Base-by-base conservation (phyloP, 2,329 filamentous ascomycete genomes). In the Cylindrodendrum hubeiense region DNA sequence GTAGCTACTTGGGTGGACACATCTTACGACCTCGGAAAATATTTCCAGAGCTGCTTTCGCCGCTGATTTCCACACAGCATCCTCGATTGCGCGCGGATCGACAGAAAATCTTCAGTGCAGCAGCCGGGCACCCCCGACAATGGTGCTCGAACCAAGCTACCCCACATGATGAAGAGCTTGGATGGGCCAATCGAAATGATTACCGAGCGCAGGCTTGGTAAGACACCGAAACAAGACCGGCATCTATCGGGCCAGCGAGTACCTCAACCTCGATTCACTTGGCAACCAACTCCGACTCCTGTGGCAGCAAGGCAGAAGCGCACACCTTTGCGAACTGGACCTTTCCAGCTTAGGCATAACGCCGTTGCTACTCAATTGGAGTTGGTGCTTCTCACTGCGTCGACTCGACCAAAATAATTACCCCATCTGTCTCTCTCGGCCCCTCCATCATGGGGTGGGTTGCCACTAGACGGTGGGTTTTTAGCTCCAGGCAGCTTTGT, bases 391-490 rank as follows among this genome's bases (percentile, higher is more conserved):
- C 37, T 6, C 4, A 2, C 17, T n/a, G 5, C 17, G n/a, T n/a
- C 37, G 15, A 8, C 5, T 39, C 8, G 37, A n/a, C 37, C 3
- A 13, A 53, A 52, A 44, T 21, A 34, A 28, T 44, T 49, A 43
- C 47, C 52, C 22, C 46, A 52, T 63, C 15, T n/a, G n/a, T n/a
- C n/a, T 13, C 17, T 33, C 33, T 30, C 21, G 33, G n/a, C 22
- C 37, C 21, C 33, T 21, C 54, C 60, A 63, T 63, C 60, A 63
- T 63, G 60, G 49, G 60, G 60, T 49, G 60, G 54, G 54, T 63
- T 58, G 39, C 53, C 54, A 54, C 53, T n/a, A 37, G 34, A 41
- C 26, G 39, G 44, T 44, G 30, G 46, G 17, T 46, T 30, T 50
- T 55, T 56, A 39, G 51, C 53, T 21, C 60, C 46, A 41, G 10